A percentile compares a stretch with the other conserved stretches of the same genome.
phyloP scores from a whole-genome alignment of 768 basidiomycete genomes.

The Leccinellum rugosiceps region DNA sequence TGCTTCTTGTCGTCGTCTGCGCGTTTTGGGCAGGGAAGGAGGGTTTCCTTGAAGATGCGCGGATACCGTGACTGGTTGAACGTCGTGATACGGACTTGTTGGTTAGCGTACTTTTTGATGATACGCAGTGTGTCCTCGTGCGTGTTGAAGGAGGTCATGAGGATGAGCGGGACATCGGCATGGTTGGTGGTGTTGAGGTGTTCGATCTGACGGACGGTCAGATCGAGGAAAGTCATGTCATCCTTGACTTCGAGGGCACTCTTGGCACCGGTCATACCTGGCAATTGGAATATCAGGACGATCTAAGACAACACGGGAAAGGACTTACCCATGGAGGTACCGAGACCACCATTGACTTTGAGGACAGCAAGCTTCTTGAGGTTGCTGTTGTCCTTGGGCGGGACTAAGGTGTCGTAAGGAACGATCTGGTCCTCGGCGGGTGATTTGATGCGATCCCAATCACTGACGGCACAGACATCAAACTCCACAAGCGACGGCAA shows the following conservation, averaged over 20 bases:
- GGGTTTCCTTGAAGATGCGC: slow-evolving; percentile 65
- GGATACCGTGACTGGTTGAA: slow-evolving; percentile 78
- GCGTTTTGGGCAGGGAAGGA: slow-evolving; percentile 58
- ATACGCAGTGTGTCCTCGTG: slow-evolving; percentile 75
- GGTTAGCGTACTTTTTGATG: slow-evolving; percentile 79
- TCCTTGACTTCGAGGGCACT: slow-evolving; percentile 74
- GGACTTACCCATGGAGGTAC: slow-evolving; percentile 56
- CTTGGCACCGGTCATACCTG: slow-evolving; percentile 62
- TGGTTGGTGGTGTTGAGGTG: slow-evolving; percentile 61
- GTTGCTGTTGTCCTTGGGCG: slow-evolving; percentile 43
- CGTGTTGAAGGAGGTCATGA: slow-evolving; percentile 83
- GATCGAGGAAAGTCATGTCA: slow-evolving; percentile 67
- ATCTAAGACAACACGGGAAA: background rate
- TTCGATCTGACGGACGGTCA: slow-evolving; percentile 63
- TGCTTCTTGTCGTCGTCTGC: slow-evolving; percentile 60
- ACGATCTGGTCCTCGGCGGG: slow-evolving; percentile 64
- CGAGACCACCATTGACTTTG: slow-evolving; percentile 76
- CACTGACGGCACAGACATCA: slow-evolving; percentile 19
- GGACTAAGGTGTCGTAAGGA: slow-evolving; percentile 50
- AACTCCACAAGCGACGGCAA: background rate
- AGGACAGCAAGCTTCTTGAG: slow-evolving; percentile 73
- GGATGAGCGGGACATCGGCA: slow-evolving; percentile 72
- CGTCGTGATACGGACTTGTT: slow-evolving; percentile 68
- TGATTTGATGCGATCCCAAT: slow-evolving; percentile 52
- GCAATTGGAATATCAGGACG: background rate